Evolutionary conservation across 306 rosid species (phyloP).

Genomic region (Begonia peltatifolia): DNA sequence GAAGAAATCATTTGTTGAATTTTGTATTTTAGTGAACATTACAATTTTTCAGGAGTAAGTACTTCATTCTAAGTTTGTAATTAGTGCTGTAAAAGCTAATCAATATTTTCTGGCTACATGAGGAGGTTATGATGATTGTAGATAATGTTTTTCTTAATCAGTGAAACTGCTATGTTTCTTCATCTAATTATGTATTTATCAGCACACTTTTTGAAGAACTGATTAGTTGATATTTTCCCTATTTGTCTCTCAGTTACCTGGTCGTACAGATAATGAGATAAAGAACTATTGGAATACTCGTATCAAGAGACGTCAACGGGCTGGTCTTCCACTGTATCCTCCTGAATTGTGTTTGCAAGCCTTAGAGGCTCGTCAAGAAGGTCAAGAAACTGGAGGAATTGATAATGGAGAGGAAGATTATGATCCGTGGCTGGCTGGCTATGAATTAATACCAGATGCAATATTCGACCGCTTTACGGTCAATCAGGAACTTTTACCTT

Average conservation of each 20-base stretch:
- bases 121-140: not conserved
- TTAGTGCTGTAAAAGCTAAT: not conserved
- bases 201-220: not conserved
- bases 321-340: constrained; percentile 90
- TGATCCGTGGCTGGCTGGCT: constrained; percentile 31
- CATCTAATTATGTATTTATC: not conserved
- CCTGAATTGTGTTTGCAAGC: constrained; percentile 53
- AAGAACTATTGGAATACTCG: constrained; percentile 99
- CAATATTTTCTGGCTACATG: not conserved
- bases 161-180: not conserved
- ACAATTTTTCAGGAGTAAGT: too few relatives aligned
- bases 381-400: constrained; percentile 28
- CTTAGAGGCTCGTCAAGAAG: constrained; percentile 35
- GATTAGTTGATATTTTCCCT: not conserved
- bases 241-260: constrained; percentile 53
- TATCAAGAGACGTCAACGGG: constrained; percentile 76
- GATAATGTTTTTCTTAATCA: not conserved
- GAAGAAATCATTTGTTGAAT: too few relatives aligned
- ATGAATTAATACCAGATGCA: constrained; percentile 37
- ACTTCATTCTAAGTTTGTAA: too few relatives aligned
- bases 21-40: too few relatives aligned
- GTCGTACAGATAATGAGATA: constrained; percentile 98
- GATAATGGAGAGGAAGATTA: constrained; percentile 26
- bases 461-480: constrained; percentile 43
- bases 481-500: constrained; percentile 35